phyloP scores from a whole-genome alignment of 305 asterid genomes.

The Solanum hybrid region DNA sequence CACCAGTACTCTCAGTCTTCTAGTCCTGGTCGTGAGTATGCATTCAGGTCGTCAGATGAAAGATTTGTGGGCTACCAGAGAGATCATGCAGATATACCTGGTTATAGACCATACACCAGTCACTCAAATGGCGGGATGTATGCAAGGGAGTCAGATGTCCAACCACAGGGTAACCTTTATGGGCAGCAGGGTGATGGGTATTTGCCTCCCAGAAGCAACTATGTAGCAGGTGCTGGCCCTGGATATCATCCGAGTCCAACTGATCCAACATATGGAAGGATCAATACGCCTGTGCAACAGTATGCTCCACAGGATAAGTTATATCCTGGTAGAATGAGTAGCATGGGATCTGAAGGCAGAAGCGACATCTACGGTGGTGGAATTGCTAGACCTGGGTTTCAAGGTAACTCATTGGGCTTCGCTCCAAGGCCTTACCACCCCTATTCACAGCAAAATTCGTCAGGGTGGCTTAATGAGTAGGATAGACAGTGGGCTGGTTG shows the following conservation, averaged over 20 bases:
- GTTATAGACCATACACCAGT: conserved; percentile 11
- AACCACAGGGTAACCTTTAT: conserved; percentile 12
- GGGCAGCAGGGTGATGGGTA: conserved; percentile 21
- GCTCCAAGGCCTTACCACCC: conserved; percentile 39
- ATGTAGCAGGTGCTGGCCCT: conserved; percentile 8
- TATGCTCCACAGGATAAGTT: conserved; percentile 44
- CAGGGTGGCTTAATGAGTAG: conserved; percentile 63
- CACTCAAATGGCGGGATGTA: conserved; percentile 13
- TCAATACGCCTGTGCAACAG: conserved; percentile 30
- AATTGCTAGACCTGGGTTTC: conserved; percentile 16
- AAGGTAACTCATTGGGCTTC: conserved; percentile 20
- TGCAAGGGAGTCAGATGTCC: conserved; percentile 17
- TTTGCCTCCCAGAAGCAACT: conserved; percentile 14
- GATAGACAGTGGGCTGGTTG: conserved; percentile 16
- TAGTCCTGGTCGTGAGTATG: conserved; percentile 21
- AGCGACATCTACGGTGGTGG: conserved; percentile 14
- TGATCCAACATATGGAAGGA: conserved; percentile 14
- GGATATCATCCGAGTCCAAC: conserved; percentile 9
- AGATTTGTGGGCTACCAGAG: conserved; percentile 17
- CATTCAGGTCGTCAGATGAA: conserved; percentile 15
- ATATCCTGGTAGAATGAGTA: conserved; percentile 20
- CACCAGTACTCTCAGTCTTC: conserved; percentile 11
- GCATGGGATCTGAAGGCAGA: conserved; percentile 9
- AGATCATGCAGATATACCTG: conserved; percentile 9
- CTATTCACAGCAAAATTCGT: conserved; percentile 24